Evolutionary conservation across 192 early-diverging fungal genomes (phyloP).

Genomic region (Geranomyces variabilis): DNA sequence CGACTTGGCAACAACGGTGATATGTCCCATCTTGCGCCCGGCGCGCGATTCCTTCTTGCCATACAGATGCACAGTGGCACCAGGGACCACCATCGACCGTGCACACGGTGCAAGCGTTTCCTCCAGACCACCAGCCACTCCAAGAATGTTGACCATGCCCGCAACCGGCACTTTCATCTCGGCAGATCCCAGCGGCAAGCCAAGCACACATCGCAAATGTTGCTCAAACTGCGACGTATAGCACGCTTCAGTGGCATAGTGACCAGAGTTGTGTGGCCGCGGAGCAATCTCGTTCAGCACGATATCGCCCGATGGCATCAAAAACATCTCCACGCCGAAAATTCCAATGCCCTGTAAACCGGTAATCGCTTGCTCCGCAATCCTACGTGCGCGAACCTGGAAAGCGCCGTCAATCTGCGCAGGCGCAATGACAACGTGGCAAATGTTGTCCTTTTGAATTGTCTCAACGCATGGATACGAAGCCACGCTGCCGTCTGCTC

Average conservation of each 20-base stretch:
- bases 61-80: constrained; percentile 91
- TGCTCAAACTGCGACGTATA: constrained; percentile 97
- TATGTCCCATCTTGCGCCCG: constrained; percentile 98
- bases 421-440: constrained; percentile 93
- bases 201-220: constrained; percentile 87
- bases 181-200: constrained; percentile 85
- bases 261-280: constrained; percentile 98
- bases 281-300: constrained; percentile 98
- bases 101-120: constrained; percentile 68
- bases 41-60: constrained; percentile 87
- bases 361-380: constrained; percentile 83
- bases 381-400: constrained; percentile 66
- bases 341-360: constrained; percentile 80
- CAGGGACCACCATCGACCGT: constrained; percentile 74
- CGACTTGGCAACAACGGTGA: constrained; percentile 87
- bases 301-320: constrained; percentile 81
- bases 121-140: constrained; percentile 54
- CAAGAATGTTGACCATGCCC: constrained; percentile 96
- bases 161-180: constrained; percentile 87
- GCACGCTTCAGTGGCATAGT: constrained; percentile 98
- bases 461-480: constrained; percentile 97
- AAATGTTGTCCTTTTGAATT: constrained; percentile 94
- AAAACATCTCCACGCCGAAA: constrained; percentile 98
- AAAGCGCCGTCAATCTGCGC: constrained; percentile 91
- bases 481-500: constrained; percentile 67